Conservation (phyloP, 768 basidiomycete genomes). For the Xerocomellus intermedius region DNA sequence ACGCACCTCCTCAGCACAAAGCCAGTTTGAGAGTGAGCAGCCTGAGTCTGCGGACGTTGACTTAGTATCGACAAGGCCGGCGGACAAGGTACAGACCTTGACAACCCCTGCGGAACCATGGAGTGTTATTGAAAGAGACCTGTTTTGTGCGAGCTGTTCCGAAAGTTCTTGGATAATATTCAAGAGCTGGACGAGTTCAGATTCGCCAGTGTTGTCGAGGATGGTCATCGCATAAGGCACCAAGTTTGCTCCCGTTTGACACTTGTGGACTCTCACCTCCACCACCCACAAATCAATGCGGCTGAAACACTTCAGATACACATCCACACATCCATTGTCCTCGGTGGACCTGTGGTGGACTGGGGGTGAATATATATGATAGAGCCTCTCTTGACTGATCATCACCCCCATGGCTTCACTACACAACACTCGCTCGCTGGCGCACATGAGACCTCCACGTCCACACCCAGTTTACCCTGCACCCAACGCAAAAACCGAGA, state of each 20-base stretch:
- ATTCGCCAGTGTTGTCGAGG: constrained; percentile 50
- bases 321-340: constrained; percentile 16
- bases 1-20: constrained; percentile 82
- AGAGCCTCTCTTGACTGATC: too few relatives aligned
- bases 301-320: too few relatives aligned
- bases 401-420: constrained; percentile 9
- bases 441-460: not conserved
- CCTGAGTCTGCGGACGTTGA: constrained; percentile 59
- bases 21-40: constrained; percentile 86
- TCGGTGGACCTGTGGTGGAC: constrained; percentile 17
- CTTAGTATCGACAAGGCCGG: not conserved
- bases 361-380: constrained; percentile 2
- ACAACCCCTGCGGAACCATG: constrained; percentile 72
- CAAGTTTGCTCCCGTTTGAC: constrained; percentile 8
- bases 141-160: constrained; percentile 80
- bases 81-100: constrained; percentile 59
- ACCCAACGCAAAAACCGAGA: constrained; percentile 20
- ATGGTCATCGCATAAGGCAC: constrained; percentile 45
- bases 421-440: constrained; percentile 12
- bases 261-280: not conserved
- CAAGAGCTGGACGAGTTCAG: constrained; percentile 64
- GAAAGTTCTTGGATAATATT: constrained; percentile 73
- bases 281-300: constrained; percentile 5
- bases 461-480: not conserved
- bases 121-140: constrained; percentile 65